Percentiles rank a stretch among this genome's conserved stretches.
phyloP scores from a whole-genome alignment of 2,329 filamentous ascomycete species.

The Colletotrichum truncatum region DNA sequence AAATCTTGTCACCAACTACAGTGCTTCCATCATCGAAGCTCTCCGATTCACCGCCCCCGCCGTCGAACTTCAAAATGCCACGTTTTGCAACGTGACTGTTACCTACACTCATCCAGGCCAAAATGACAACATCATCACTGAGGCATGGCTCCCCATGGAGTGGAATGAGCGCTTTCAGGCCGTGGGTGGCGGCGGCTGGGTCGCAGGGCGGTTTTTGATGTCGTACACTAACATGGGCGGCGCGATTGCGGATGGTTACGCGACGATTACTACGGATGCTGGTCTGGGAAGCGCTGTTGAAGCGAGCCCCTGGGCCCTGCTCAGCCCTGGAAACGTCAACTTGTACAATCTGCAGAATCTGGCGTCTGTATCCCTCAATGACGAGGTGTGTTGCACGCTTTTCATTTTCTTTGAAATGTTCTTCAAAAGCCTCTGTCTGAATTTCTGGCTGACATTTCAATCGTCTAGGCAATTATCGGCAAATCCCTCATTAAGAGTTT shows the following conservation, averaged over 20 bases:
- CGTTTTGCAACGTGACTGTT: slow-evolving; percentile 9
- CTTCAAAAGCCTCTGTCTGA: too few species aligned
- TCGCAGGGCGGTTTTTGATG: slow-evolving; percentile 32
- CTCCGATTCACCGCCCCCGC: slow-evolving; percentile 19
- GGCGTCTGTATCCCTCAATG: slow-evolving; percentile 35
- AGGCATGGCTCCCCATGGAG: slow-evolving; percentile 36
- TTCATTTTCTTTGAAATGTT: slow-evolving; percentile 55
- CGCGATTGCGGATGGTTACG: slow-evolving; percentile 33
- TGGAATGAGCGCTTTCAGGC: slow-evolving; percentile 43
- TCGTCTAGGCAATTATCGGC: slow-evolving; percentile 53
- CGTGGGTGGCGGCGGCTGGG: slow-evolving; percentile 41
- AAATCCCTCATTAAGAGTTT: slow-evolving; percentile 58
- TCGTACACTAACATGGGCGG: slow-evolving; percentile 32
- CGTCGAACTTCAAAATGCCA: slow-evolving; percentile 25
- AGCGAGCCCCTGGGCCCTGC: slow-evolving; percentile 31
- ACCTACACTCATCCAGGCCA: slow-evolving; percentile 18
- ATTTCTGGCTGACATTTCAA: too few species aligned
- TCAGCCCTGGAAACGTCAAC: slow-evolving; percentile 24
- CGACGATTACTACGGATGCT: slow-evolving; percentile 34
- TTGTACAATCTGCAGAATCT: slow-evolving; percentile 43
- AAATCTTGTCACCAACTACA: slow-evolving; percentile 30
- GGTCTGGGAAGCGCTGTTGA: slow-evolving; percentile 8
- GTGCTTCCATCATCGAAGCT: background rate
- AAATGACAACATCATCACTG: slow-evolving; percentile 34
- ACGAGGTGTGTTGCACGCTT: slow-evolving; percentile 59